Conservation (phyloP, 345 rosid species). For the Cardamine chenopodiifolia region DNA sequence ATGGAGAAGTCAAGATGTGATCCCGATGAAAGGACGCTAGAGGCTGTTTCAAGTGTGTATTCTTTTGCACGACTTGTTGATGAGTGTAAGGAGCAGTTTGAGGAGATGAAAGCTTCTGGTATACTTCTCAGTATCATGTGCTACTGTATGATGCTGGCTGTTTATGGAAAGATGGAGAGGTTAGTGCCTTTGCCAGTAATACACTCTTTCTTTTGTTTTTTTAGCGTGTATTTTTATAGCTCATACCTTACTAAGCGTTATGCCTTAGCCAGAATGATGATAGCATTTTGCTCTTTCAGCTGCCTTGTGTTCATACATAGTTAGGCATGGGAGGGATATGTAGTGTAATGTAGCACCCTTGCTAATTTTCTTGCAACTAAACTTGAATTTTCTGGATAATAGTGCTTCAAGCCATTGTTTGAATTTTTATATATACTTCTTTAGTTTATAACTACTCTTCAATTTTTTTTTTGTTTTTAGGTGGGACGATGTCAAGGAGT, state of each 20-base stretch:
- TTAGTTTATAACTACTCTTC: conserved; percentile 23
- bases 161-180: conserved; percentile 82
- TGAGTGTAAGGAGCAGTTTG: conserved; percentile 91
- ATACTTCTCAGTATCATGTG: conserved; percentile 82
- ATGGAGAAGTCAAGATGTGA: conserved; percentile 84
- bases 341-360: conserved; percentile 11
- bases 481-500: conserved; percentile 75
- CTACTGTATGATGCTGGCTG: conserved; percentile 95
- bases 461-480: conserved; percentile 48
- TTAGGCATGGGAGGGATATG: conserved; percentile 22
- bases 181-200: conserved; percentile 44
- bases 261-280: conserved; percentile 13
- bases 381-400: conserved; percentile 13
- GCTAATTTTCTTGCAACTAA: conserved; percentile 1
- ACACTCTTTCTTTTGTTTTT: background rate
- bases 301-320: conserved; percentile 11
- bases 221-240: background rate
- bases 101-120: conserved; percentile 80
- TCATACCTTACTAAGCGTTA: background rate
- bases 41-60: conserved; percentile 84
- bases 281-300: conserved; percentile 19
- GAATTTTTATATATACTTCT: background rate
- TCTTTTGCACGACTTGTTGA: conserved; percentile 84
- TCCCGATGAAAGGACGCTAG: conserved; percentile 89
- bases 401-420: background rate